Evolutionary conservation across 176 grass and related monocot genomes (phyloP).

Genomic region (sorghum (Sorghum bicolor)): DNA sequence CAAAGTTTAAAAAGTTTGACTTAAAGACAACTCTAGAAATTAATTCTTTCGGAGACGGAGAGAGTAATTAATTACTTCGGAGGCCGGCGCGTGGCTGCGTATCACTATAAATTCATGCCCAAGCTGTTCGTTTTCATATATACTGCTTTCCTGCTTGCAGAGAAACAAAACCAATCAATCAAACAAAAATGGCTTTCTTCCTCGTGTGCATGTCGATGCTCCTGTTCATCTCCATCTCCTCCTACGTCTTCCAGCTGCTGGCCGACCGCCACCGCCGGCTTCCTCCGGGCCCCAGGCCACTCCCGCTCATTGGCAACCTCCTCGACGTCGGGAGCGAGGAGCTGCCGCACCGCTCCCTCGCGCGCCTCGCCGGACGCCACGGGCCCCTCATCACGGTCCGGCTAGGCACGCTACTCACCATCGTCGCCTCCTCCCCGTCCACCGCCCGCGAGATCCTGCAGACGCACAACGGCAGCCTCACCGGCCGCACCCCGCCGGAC

Average conservation of each 20-base stretch:
- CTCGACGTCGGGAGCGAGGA: background rate
- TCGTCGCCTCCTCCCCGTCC: slow-evolving; percentile 37
- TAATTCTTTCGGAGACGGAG: too few relatives aligned
- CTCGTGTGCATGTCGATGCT: slow-evolving; percentile 7
- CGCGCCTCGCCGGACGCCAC: background rate
- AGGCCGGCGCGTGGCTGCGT: too few relatives aligned
- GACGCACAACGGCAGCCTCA: slow-evolving; percentile 19
- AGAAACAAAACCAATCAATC: background rate
- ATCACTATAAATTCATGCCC: background rate
- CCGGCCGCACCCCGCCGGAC: slow-evolving; percentile 28
- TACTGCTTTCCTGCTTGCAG: too few relatives aligned
- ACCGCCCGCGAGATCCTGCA: slow-evolving; percentile 34
- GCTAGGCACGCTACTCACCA: background rate
- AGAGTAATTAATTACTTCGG: too few relatives aligned
- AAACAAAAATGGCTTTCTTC: background rate
- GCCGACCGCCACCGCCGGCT: background rate
- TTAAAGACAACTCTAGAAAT: too few relatives aligned
- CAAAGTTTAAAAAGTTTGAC: too few relatives aligned
- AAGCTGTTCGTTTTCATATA: background rate
- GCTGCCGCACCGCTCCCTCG: slow-evolving; percentile 18
- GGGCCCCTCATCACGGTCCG: slow-evolving; percentile 3
- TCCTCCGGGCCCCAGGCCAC: slow-evolving; percentile 8
- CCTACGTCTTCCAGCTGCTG: background rate
- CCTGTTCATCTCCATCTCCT: background rate
- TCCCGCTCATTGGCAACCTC: slow-evolving; percentile 33